Evolutionary conservation across 2,329 filamentous ascomycete genomes (phyloP), one percentile per base, ranked within the genome.

Genomic region (Paracorniculantispora psalliotae): DNA sequence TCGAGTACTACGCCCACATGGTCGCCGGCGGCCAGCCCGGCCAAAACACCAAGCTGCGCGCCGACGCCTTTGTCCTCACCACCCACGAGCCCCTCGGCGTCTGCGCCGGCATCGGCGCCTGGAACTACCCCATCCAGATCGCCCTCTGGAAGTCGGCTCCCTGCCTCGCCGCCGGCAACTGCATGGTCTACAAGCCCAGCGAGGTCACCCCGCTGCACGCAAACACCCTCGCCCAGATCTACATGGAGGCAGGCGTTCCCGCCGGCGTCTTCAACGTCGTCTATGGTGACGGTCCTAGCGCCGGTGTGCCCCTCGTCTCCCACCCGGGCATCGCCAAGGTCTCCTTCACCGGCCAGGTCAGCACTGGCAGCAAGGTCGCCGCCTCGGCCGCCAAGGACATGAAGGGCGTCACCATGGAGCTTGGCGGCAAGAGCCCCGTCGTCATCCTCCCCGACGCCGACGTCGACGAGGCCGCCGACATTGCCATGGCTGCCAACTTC

Each of bases 401-500:
- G 88, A 96, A 96, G 75, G 91, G 92, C 69, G 87, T 94, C 51
- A 96, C 92, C 21, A 92, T 96, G 89, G 92, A 96, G 75, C 81
- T 96, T 0, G 92, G 92, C 57, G 92, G 92, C 52, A 96, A 96
- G 76, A 91, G 87, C 61, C 90, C 91, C 0, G 79, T 91, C 44
- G 78, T 96, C 53, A 80, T 96, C 49, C 83, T 96, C 1, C 89
- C 90, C 1, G 91, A 96, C 67, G 89, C 89, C 17, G 84, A 91
- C 54, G 73, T 93, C 21, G 86, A 90, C 48, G 84, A 85, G 67
- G 92, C 92, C n/a, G 92, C 91, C 35, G 88, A 96, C 67, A 89
- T 90, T 30, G 91, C 91, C 63, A 92, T 96, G 88, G 91, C 96
- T 80, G 92, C 91, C 66, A 96, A 96, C 73, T 96, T 96, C 77